Evolutionary conservation across 371 early-diverging fungal species (phyloP), one percentile per base, ranked within the genome.

Genomic region (Capillidium rhysosporum): DNA sequence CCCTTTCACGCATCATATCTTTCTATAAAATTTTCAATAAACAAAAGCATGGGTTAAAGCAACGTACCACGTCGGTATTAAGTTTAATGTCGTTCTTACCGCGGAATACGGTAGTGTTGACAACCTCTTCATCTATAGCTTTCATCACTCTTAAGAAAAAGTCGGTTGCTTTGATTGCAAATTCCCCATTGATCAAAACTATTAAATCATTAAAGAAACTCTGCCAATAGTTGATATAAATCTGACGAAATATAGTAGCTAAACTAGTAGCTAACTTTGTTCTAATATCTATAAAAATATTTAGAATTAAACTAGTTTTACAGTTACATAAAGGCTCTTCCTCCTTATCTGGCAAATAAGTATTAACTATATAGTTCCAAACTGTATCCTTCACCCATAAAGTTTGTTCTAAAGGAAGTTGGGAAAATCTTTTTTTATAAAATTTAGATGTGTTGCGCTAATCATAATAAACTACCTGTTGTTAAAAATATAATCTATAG

Each of bases 41-140:
- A 2, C 8, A 24, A 8, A 31, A 12, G n/a, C 20, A 14, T 26
- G 16, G 21, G 20, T 29, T 1, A 34, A 24, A 16, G 3, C 14
- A 25, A 31, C 62, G 53, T 61, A 66, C 67, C 57, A 93, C 79
- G 41, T 69, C 60, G 23, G 78, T 75, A 65, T 92, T 92, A 18
- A 85, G 73, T 8, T 71, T 67, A 10, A 75, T 65, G 56, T 89
- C 84, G 20, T 79, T 79, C 45, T 79, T 71, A 21, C 75, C 67
- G 21, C 90, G 78, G 8, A 77, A 75, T 26, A 84, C 79, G 29
- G 78, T 72, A 14, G 77, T 69, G 48, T 79, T 82, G 41, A 86
- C 90, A 57, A 93, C 79, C 61, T 92, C 90, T 53, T 92, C 92
- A 65, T 95, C 90, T 39, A 95, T 83, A 9, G 82, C 76, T 48